phyloP scores from a whole-genome alignment of 768 basidiomycete genomes.

The Pleurotus giganteus region DNA sequence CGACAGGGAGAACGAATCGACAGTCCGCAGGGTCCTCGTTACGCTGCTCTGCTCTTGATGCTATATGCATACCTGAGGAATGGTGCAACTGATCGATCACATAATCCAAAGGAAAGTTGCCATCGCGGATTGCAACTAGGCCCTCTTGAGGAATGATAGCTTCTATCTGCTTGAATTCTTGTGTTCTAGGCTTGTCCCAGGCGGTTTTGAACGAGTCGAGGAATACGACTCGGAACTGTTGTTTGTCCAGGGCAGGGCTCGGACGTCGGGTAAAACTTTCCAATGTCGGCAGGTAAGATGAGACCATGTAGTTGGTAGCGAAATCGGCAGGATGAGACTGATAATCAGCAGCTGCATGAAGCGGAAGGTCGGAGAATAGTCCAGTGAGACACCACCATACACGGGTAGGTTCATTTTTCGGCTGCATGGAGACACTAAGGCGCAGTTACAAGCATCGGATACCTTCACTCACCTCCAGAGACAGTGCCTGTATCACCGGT shows the following conservation, averaged over 20 bases:
- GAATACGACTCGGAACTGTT: not conserved
- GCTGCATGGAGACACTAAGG: slow-evolving; percentile 1
- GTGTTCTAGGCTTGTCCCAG: not conserved
- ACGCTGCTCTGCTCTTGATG: not conserved
- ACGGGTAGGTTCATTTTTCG: not conserved
- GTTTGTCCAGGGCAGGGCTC: not conserved
- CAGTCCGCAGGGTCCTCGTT: not conserved
- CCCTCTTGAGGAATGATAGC: not conserved
- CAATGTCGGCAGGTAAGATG: slow-evolving; percentile 18
- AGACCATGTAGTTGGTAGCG: slow-evolving; percentile 8
- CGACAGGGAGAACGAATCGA: not conserved
- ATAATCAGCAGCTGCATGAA: slow-evolving; percentile 18
- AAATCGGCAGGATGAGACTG: slow-evolving; percentile 13
- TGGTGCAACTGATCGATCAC: not conserved
- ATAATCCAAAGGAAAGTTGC: not conserved
- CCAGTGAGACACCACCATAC: slow-evolving; percentile 14
- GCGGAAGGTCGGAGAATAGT: slow-evolving; percentile 10
- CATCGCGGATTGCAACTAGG: not conserved
- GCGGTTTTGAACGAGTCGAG: not conserved
- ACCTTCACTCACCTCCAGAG: not conserved
- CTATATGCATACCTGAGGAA: not conserved
- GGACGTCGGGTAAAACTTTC: not conserved
- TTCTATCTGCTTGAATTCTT: not conserved
- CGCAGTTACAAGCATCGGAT: not conserved
- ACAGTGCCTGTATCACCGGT: slow-evolving; percentile 2